Base-by-base conservation (phyloP, 805 yeast genomes). In the Saturnispora sanitii region DNA sequence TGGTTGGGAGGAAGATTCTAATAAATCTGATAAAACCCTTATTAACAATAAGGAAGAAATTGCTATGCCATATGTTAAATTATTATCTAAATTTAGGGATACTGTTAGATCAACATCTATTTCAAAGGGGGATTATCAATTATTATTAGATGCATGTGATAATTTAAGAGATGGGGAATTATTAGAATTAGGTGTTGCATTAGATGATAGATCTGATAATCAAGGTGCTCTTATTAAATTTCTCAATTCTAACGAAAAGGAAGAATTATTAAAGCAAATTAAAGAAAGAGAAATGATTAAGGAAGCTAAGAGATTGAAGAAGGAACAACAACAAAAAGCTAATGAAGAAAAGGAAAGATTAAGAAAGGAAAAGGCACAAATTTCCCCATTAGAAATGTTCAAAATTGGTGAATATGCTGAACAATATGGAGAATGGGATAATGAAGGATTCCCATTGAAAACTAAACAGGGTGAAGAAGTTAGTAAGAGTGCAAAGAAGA, bases 201-300 rank as follows among this genome's bases (percentile, higher is more conserved):
- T 92, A 41, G 97, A 90, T 57, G 98, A 92, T 61, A 77, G 96
- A 53, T 69, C 77, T 5, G 81, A 72, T 45, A 87, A 80, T 3
- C 75, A 73, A 51, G 71, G 78, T n/a, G 88, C 96, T 0, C 70
- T 92, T 45, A 71, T 92, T 34, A 92, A 92, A 61, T 82, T 90
- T 51, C 66, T 92, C 48, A 77, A 73, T 40, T 73, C 66, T 6
- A 70, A 67, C 25, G 97, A 90, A 57, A 76, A 74, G 56, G 68
- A 65, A 29, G 90, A 81, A 23, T 66, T 84, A 33, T 52, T 82
- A 12, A 50, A 55, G 26, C 79, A 74, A 53, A 82, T 82, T 47
- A 71, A 68, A 35, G 79, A 73, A 46, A 80, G 75, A 50, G 74
- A 70, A 43, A 65, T 64, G 40, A 58, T 62, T 27, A 78, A 74